Conservation (phyloP, 169 alveolate species). For the Plasmodium cynomolgi region DNA sequence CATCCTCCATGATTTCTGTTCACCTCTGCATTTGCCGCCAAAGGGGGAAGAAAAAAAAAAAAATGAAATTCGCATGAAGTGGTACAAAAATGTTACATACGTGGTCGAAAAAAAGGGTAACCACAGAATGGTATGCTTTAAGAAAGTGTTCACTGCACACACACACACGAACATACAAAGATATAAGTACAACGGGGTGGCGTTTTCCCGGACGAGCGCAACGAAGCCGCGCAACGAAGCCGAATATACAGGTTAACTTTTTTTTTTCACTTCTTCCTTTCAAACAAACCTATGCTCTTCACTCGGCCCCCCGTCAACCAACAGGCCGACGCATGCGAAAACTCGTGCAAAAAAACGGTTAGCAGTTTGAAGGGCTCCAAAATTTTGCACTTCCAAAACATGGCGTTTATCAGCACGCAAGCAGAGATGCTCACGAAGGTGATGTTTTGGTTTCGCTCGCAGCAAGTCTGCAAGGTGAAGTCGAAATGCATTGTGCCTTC, state of each 20-base stretch:
- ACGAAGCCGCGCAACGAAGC: not conserved
- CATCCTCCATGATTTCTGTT: slow-evolving; percentile 82
- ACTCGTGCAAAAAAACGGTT: slow-evolving; percentile 84
- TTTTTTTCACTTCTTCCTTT: slow-evolving; percentile 15
- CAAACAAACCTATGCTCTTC: slow-evolving; percentile 78
- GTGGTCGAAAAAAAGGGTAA: not conserved
- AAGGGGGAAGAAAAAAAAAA: not conserved
- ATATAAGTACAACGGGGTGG: not conserved
- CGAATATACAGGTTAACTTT: not conserved
- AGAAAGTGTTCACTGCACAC: not conserved
- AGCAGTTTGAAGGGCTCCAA: slow-evolving; percentile 81
- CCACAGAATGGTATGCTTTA: not conserved
- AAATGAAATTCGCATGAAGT: not conserved
- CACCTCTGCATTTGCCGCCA: slow-evolving; percentile 75
- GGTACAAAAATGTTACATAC: not conserved
- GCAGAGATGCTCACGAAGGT: slow-evolving; percentile 27
- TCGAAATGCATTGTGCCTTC: slow-evolving; percentile 42
- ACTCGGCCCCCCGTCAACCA: slow-evolving; percentile 86
- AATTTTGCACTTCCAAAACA: slow-evolving; percentile 71
- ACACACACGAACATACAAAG: not conserved
- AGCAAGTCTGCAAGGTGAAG: slow-evolving; percentile 46
- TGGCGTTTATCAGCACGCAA: slow-evolving; percentile 32
- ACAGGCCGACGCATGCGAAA: slow-evolving; percentile 84
- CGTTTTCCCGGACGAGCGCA: not conserved
- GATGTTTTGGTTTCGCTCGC: slow-evolving; percentile 61